These are phyloP conservation scores for Acanthamoeba sp. DNA, from an alignment of 208 protist genomes.

Conservation along the genomic window DNA sequence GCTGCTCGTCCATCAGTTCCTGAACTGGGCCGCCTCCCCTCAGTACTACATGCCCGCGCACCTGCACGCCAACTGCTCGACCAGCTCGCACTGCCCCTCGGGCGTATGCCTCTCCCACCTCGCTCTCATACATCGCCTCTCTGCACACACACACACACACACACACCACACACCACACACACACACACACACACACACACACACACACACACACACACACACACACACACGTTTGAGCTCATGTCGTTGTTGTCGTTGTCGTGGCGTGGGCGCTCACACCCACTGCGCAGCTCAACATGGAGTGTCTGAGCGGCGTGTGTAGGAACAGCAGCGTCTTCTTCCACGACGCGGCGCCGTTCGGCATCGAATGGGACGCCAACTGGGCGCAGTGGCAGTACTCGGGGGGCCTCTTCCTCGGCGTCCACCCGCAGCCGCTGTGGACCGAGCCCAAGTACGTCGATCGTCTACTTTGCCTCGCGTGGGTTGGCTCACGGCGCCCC, in stretches of 20 bases:
- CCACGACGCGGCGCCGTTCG: conserved; percentile 41
- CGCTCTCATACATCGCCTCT: no score
- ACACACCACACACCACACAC: neutral
- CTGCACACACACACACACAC: no score
- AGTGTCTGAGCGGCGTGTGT: conserved; percentile 49
- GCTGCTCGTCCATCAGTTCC: neutral
- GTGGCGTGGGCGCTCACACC: neutral
- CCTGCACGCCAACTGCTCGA: neutral
- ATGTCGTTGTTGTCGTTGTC: neutral
- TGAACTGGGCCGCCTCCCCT: neutral
- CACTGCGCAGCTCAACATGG: conserved; percentile 30
- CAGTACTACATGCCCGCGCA: conserved; percentile 36
- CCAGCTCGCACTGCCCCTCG: conserved; percentile 1
- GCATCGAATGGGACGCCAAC: conserved; percentile 15
- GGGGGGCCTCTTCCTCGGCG: neutral
- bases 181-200: no score
- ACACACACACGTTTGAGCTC: no score
- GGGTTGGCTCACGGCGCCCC: neutral
- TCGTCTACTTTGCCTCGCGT: neutral
- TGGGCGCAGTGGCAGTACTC: neutral
- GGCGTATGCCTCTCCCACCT: neutral
- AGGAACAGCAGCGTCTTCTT: conserved; percentile 45
- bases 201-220: no score
- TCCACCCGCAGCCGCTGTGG: conserved; percentile 39
- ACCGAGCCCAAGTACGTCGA: conserved; percentile 33